Conservation (phyloP, 2,329 filamentous ascomycete species). For the Celoporthe dispersa region DNA sequence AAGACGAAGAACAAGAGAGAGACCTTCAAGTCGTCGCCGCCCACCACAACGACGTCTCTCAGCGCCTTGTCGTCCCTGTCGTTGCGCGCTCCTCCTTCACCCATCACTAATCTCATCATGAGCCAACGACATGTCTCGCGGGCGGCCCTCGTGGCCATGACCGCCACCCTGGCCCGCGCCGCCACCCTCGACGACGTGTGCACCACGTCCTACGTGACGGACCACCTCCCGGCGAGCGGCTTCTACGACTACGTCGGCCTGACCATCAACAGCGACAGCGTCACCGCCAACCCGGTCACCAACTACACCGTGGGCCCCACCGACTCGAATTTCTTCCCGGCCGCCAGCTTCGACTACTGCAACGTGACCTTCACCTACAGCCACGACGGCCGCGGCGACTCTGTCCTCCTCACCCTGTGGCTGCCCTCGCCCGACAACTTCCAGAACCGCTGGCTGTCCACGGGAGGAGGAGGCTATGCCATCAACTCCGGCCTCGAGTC, state of each 20-base stretch:
- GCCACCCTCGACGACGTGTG: conserved; percentile 47
- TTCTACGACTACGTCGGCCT: conserved; percentile 19
- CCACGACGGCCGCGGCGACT: conserved; percentile 38
- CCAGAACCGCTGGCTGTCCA: conserved; percentile 51
- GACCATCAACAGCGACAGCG: conserved; percentile 38
- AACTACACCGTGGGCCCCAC: conserved; percentile 39
- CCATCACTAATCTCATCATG: conserved; percentile 22
- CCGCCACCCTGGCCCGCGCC: background rate
- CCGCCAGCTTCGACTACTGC: conserved; percentile 41
- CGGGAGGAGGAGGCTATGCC: conserved; percentile 51
- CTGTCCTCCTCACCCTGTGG: conserved; percentile 40
- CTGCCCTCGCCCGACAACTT: conserved; percentile 48
- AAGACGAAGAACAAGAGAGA: no score
- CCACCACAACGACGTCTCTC: background rate
- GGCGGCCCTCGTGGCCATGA: conserved; percentile 31
- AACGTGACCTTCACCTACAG: conserved; percentile 44
- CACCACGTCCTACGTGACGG: conserved; percentile 46
- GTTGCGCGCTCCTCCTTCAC: background rate
- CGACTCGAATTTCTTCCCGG: conserved; percentile 30
- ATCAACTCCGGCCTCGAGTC: conserved; percentile 43
- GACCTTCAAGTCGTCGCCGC: background rate
- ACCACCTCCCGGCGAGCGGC: conserved; percentile 41
- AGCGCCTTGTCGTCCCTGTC: background rate
- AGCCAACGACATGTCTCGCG: conserved; percentile 22
- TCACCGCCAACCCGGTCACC: conserved; percentile 42